Base-by-base conservation (phyloP, 352 stramenopile species). In the Peronospora belbahrii region DNA sequence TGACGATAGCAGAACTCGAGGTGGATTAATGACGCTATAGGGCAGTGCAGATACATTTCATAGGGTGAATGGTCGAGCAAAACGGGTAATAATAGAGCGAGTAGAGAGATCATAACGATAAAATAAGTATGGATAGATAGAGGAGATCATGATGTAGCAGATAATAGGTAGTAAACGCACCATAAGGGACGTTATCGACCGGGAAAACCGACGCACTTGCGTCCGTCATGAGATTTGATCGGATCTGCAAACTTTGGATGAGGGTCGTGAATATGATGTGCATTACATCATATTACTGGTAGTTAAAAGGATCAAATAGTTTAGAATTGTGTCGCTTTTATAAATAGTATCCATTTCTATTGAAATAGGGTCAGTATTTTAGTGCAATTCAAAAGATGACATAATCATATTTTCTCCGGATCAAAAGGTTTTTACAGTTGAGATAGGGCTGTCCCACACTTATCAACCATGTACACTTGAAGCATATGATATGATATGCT, bases 1-100 rank as follows among this genome's bases (percentile, higher is more conserved):
- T 91, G 76, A 13, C 74, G 79, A 56, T 84, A 88, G 38, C 76
- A 61, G 51, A 88, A 85, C 56, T 88, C 76, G 31, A 91, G 52
- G 49, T 83, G 73, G 45, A 88, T 76, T 39, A 85, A 35, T 9
- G 77, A 75, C 19, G 41, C 74, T 78, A 36, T 1, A 55, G n/a
- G 19, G 19, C n/a, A 37, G 11, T 50, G 45, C n/a, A n/a, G n/a
- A n/a, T n/a, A n/a, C n/a, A n/a, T n/a, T n/a, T n/a, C n/a, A n/a
- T n/a, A n/a, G n/a, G n/a, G n/a, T n/a, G n/a, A n/a, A n/a, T n/a
- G n/a, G n/a, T n/a, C n/a, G 40, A 35, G 17, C 17, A 14, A 31
- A 24, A 28, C 23, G 30, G 17, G 34, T 14, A 10, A 62, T 42
- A 48, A 39, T 23, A 35, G 3, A 40, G 23, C 19, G 33, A 23